Conservation (phyloP, 441 rosid genomes). For the Mallotus repandus region DNA sequence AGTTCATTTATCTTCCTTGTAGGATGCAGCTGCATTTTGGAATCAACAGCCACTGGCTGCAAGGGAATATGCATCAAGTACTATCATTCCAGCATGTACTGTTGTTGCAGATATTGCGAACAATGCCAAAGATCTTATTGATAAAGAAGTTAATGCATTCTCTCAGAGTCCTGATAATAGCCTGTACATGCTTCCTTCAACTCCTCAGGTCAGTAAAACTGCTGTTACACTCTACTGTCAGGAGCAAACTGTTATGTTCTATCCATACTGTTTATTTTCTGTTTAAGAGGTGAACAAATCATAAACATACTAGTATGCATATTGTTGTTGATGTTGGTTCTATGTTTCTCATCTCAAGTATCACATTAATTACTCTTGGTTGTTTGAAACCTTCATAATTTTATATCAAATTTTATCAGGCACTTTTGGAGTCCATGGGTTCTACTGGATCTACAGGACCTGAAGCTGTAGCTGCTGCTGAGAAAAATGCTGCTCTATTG, state of each 20-base stretch:
- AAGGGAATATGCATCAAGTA: constrained; percentile 72
- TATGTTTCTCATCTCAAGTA: constrained; percentile 11
- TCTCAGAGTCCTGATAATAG: constrained; percentile 82
- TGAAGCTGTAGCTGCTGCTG: constrained; percentile 87
- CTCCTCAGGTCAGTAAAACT: constrained; percentile 74
- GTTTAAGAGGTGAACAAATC: background rate
- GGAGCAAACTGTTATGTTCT: background rate
- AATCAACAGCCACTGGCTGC: constrained; percentile 82
- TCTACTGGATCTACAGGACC: constrained; percentile 87
- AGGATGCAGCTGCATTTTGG: constrained; percentile 94
- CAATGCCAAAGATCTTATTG: constrained; percentile 74
- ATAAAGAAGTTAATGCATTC: constrained; percentile 82
- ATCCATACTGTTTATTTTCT: background rate
- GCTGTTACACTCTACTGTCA: background rate
- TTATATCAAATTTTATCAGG: constrained; percentile 44
- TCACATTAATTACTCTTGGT: constrained; percentile 8
- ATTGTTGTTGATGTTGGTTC: background rate
- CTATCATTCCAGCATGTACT: constrained; percentile 82
- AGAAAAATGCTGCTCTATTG: constrained; percentile 87
- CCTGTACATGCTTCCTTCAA: constrained; percentile 92
- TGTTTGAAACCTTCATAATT: constrained; percentile 3
- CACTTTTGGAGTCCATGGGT: constrained; percentile 87
- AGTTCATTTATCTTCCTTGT: constrained; percentile 19
- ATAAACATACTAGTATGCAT: background rate
- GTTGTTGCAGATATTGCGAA: constrained; percentile 72